Evolutionary conservation across 208 protist species (phyloP).

Genomic region (Novymonas esmeraldas): DNA sequence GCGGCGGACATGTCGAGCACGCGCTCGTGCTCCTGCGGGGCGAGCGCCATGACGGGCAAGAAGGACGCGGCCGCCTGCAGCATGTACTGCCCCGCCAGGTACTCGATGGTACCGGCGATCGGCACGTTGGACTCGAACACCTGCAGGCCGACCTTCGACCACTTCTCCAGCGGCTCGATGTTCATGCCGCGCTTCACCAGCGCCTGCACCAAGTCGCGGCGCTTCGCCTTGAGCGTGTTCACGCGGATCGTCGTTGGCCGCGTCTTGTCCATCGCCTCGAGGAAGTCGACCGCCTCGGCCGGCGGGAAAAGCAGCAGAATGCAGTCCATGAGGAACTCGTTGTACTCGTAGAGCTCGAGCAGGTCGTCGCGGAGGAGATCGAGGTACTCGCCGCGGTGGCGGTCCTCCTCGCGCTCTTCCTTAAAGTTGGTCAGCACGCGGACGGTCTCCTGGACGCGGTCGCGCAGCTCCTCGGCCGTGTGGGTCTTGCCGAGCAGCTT

Average conservation of each 20-base stretch:
- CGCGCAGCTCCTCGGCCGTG: conserved; percentile 75
- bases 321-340: conserved; percentile 91
- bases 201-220: conserved; percentile 95
- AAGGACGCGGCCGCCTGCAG: conserved; percentile 98
- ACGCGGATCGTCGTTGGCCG: conserved; percentile 98
- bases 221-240: conserved; percentile 98
- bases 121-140: conserved; percentile 98
- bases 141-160: conserved; percentile 98
- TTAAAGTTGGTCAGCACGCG: conserved; percentile 94
- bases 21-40: conserved; percentile 92
- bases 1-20: conserved; percentile 99
- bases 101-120: conserved; percentile 99
- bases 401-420: conserved; percentile 86
- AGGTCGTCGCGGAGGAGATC: conserved; percentile 91
- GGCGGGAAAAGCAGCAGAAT: conserved; percentile 96
- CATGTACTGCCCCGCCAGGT: conserved; percentile 99
- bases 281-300: conserved; percentile 94
- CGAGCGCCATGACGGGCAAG: conserved; percentile 98
- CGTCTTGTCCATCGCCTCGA: conserved; percentile 97
- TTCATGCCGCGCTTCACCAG: conserved; percentile 97
- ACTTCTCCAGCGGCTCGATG: conserved; percentile 96
- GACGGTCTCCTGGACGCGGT: conserved; percentile 93
- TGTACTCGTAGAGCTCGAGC: conserved; percentile 96
- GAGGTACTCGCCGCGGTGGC: conserved; percentile 93
- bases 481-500: conserved; percentile 65